phyloP scores from a whole-genome alignment of 768 basidiomycete species.

The Peribolospora baueri region DNA sequence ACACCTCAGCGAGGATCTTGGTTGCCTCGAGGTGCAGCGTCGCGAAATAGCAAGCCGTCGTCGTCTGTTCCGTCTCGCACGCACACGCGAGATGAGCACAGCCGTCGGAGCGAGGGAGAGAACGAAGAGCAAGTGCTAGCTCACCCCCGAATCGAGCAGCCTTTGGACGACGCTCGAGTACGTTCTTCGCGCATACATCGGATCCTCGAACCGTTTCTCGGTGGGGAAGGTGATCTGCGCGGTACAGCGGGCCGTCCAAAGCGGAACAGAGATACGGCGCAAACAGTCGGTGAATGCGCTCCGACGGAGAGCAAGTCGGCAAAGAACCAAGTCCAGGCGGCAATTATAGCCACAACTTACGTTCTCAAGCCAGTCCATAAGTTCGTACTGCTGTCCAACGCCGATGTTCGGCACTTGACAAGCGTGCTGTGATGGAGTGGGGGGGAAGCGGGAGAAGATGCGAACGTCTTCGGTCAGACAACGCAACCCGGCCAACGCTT shows the following conservation, averaged over 20 bases:
- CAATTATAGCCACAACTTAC: conserved; percentile 5
- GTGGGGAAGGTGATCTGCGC: conserved; percentile 50
- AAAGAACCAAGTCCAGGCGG: not conserved
- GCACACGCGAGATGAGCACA: not conserved
- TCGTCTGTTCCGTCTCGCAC: conserved; percentile 33
- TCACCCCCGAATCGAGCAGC: conserved; percentile 47
- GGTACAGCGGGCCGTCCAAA: no score
- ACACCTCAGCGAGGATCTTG: conserved; percentile 52
- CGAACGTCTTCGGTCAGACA: conserved; percentile 1
- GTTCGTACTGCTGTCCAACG: conserved; percentile 51
- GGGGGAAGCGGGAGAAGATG: not conserved
- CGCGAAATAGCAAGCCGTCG: conserved; percentile 79
- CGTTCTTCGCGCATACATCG: conserved; percentile 38
- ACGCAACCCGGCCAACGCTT: not conserved
- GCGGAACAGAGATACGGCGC: no score
- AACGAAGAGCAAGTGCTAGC: conserved; percentile 15
- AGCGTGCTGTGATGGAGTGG: conserved; percentile 27
- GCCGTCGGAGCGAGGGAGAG: conserved; percentile 1
- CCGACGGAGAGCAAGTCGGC: not conserved
- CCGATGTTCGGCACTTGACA: conserved; percentile 30
- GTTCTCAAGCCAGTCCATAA: conserved; percentile 64
- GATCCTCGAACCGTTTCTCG: conserved; percentile 44
- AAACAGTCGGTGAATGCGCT: no score
- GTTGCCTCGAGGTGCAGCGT: conserved; percentile 58
- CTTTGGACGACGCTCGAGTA: conserved; percentile 51